Percentiles rank a stretch among this genome's conserved stretches.
phyloP scores from a whole-genome alignment of 2,329 filamentous ascomycete species.

The Meredithiella fracta region DNA sequence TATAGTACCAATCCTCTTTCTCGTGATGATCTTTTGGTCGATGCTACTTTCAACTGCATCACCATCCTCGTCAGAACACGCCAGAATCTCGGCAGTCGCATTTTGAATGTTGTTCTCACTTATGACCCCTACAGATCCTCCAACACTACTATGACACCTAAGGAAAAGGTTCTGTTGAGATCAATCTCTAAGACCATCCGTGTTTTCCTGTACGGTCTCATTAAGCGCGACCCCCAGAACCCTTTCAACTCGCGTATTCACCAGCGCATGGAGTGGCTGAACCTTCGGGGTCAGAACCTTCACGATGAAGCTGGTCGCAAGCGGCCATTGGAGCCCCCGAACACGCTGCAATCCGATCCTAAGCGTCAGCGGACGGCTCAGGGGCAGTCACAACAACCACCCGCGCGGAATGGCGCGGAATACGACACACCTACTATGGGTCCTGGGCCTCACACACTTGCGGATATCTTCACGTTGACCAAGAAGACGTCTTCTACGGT shows the following conservation, averaged over 20 bases:
- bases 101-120: constrained; percentile 67
- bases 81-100: constrained; percentile 66
- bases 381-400: constrained; percentile 27
- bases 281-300: constrained; percentile 60
- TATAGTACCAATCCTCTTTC: constrained; percentile 12
- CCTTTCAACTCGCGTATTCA: constrained; percentile 64
- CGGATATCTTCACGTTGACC: constrained; percentile 76
- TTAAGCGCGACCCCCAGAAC: constrained; percentile 70
- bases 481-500: constrained; percentile 46
- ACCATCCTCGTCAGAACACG: constrained; percentile 69
- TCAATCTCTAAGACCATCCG: constrained; percentile 92
- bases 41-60: constrained; percentile 79
- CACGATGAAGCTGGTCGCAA: constrained; percentile 70
- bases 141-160: constrained; percentile 59
- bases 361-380: constrained; percentile 60
- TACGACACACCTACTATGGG: constrained; percentile 52
- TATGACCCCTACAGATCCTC: constrained; percentile 78
- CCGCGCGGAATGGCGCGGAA: constrained; percentile 15
- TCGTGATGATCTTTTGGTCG: constrained; percentile 76
- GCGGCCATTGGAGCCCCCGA: constrained; percentile 52
- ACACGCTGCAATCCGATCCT: constrained; percentile 56
- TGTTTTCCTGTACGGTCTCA: constrained; percentile 65
- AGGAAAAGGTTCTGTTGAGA: constrained; percentile 64
- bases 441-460: constrained; percentile 59
- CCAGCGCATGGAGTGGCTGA: constrained; percentile 68